Percentiles rank a stretch among this genome's conserved stretches.
Evolutionary conservation across 805 yeast species (phyloP).

Genomic region (Nakazawaea pomicola): DNA sequence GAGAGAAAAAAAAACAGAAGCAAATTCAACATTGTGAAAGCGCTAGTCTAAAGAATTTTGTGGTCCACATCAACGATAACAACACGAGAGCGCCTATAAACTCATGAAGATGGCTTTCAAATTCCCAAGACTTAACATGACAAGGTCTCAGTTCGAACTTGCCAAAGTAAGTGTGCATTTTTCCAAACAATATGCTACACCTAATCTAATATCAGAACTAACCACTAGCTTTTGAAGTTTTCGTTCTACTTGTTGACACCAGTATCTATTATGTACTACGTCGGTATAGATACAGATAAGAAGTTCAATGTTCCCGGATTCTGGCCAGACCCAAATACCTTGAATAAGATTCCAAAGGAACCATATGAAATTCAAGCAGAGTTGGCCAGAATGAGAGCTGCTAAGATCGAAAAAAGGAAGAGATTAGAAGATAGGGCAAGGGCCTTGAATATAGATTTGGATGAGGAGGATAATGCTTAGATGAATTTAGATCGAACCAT

Average conservation of each 20-base stretch:
- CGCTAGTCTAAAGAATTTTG: too few species aligned
- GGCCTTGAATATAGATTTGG: slow-evolving; percentile 59
- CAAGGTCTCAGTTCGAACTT: slow-evolving; percentile 49
- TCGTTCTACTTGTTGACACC: slow-evolving; percentile 85
- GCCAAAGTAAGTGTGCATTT: slow-evolving; percentile 41
- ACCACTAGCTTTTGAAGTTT: too few species aligned
- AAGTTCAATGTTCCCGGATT: slow-evolving; percentile 90
- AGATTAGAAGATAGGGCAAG: slow-evolving; percentile 67
- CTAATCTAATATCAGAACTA: too few species aligned
- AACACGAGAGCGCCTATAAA: too few species aligned
- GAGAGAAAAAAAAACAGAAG: too few species aligned
- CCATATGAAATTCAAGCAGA: slow-evolving; percentile 90
- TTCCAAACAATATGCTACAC: too few species aligned
- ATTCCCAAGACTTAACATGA: slow-evolving; percentile 24
- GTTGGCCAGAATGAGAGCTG: slow-evolving; percentile 79
- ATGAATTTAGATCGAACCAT: too few species aligned
- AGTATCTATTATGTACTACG: slow-evolving; percentile 86
- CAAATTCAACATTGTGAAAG: too few species aligned
- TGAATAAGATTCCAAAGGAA: slow-evolving; percentile 89
- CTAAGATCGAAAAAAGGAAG: slow-evolving; percentile 65
- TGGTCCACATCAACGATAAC: too few species aligned
- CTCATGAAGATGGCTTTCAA: slow-evolving; percentile 12
- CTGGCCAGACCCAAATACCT: slow-evolving; percentile 94
- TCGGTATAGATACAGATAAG: slow-evolving; percentile 84
- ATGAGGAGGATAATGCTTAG: slow-evolving; percentile 31